These are phyloP conservation scores for Tilletia horrida DNA, from an alignment of 1,284 basidiomycete species.

Conservation along the genomic window DNA sequence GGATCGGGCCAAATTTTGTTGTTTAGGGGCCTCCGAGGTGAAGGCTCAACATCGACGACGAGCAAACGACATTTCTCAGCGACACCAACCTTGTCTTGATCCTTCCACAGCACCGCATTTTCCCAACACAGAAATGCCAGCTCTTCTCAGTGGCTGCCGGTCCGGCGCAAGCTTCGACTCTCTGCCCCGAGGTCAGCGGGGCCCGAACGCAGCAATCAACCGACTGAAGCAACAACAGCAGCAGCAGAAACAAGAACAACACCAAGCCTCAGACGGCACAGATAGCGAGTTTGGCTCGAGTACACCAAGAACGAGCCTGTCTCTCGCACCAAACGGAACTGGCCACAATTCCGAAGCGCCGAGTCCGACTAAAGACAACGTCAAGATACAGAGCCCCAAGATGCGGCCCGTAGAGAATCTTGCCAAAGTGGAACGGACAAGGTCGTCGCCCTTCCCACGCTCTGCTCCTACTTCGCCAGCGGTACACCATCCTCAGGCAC, in stretches of 20 bases:
- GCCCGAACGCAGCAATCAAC: conserved; percentile 9
- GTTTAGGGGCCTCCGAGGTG: conserved; percentile 6
- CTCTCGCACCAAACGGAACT: neutral
- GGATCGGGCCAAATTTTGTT: neutral
- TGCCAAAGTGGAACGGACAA: neutral
- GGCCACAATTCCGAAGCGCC: neutral
- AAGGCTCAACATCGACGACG: neutral
- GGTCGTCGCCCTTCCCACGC: conserved; percentile 13
- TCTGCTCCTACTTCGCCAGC: neutral
- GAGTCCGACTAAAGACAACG: neutral
- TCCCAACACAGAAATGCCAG: conserved; percentile 2
- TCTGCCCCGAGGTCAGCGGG: conserved; percentile 10
- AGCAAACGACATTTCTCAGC: neutral
- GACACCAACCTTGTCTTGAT: neutral
- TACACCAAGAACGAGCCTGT: no score
- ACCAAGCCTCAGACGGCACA: neutral
- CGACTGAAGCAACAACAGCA: neutral
- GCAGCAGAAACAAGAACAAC: neutral
- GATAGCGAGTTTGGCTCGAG: no score
- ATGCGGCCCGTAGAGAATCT: conserved; percentile 4
- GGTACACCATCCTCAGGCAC: neutral
- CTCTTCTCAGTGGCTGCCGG: conserved; percentile 15
- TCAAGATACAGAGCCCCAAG: neutral
- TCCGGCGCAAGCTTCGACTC: conserved; percentile 17
- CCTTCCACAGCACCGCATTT: no score